Evolutionary conservation across 2,329 filamentous ascomycete genomes (phyloP), one percentile per base, ranked within the genome.

Genomic region (Beauveria sp.): DNA sequence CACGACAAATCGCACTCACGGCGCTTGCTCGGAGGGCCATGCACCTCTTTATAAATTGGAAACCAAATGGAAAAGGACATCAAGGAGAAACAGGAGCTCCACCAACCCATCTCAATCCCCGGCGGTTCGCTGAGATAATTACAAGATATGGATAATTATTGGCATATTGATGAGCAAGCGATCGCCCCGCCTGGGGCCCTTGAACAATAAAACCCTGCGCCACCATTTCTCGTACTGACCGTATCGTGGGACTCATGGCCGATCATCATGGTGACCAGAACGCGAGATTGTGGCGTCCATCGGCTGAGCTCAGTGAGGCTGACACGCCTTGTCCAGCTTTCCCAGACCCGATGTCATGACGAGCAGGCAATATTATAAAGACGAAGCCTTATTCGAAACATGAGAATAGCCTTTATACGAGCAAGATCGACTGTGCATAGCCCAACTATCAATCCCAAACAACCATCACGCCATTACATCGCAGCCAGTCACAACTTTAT

Each of bases 221-320:
- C 40, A 55, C 52, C n/a, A 34, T n/a, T 24, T 40, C 43, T 50
- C 57, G 50, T 59, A 59, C 47, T 53, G 16, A 28, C 47, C 57
- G 57, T 59, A 54, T 54, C 47, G 8, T 14, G 28, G 3, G 10
- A n/a, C 5, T 28, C 4, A 12, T n/a, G 20, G 16, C n/a, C n/a
- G 3, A 28, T 3, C 3, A 7, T 46, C 3, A 5, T 40, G 56
- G 14, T n/a, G 26, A 53, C 7, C 20, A 43, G 47, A 59, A 46
- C 20, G 57, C 57, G 41, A 59, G 47, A 7, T 40, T 47, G 57
- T 53, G 57, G 57, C 57, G 57, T 40, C n/a, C 28, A 22, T 54
- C 41, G 40, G 50, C 48, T 28, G 48, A 30, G 46, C 22, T 5
- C 41, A 12, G 48, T 47, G 40, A 59, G 57, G 40, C 57, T 53